These are phyloP conservation scores for Neofusicoccum cordaticola DNA, from an alignment of 2,329 filamentous ascomycete genomes.

Conservation along the genomic window DNA sequence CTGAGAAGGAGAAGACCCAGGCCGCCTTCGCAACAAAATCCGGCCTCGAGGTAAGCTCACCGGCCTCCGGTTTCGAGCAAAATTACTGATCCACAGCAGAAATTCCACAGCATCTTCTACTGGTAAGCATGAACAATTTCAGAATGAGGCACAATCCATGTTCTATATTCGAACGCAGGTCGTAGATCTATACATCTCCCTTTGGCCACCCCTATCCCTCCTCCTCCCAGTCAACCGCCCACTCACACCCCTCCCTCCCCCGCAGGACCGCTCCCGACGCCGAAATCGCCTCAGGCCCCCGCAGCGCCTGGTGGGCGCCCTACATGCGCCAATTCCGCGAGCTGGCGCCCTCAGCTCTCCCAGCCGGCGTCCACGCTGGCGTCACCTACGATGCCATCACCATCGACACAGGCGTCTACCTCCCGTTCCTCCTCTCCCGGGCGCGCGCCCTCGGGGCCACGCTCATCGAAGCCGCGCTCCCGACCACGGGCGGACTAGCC, in stretches of 20 bases:
- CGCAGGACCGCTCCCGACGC: conserved; percentile 25
- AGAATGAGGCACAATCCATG: no score
- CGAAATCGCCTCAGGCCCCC: conserved; percentile 19
- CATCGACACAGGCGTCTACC: conserved; percentile 39
- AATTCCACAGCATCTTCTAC: conserved; percentile 13
- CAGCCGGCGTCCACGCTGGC: conserved; percentile 24
- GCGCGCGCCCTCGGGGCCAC: conserved; percentile 27
- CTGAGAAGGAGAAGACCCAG: conserved; percentile 24
- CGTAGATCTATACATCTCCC: no score
- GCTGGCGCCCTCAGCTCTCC: conserved; percentile 21
- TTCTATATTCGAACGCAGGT: no score
- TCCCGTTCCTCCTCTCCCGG: conserved; percentile 33
- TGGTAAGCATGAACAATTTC: neutral
- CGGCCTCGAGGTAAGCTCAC: conserved; percentile 22
- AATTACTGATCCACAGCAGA: conserved; percentile 14
- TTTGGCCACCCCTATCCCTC: neutral
- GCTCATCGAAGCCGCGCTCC: conserved; percentile 29
- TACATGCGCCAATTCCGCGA: conserved; percentile 35
- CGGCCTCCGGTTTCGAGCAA: no score
- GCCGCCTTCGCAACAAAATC: conserved; percentile 23
- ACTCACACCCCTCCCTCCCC: neutral
- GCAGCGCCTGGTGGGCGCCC: conserved; percentile 38
- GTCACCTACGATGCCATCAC: conserved; percentile 34
- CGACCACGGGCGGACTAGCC: conserved; percentile 25
- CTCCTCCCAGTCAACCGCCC: neutral